Conservation (phyloP, 352 stramenopile species). For the Globisporangium paroecandrum region DNA sequence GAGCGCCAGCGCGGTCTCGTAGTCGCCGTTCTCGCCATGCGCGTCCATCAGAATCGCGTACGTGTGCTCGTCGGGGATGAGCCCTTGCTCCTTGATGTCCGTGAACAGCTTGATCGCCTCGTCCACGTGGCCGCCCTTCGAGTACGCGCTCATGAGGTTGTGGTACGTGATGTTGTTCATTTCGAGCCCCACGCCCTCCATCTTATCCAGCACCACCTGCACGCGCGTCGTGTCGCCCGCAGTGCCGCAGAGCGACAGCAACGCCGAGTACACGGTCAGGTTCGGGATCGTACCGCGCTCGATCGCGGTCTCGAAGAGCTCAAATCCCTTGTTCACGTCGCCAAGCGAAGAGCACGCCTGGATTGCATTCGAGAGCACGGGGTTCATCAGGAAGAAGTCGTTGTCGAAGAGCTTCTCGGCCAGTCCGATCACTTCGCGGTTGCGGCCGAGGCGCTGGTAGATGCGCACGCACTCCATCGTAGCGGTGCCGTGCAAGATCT, state of each 20-base stretch:
- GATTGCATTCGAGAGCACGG: conserved; percentile 53
- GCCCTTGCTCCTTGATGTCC: conserved; percentile 45
- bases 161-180: conserved; percentile 79
- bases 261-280: conserved; percentile 51
- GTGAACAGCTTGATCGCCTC: conserved; percentile 57
- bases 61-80: conserved; percentile 51
- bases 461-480: conserved; percentile 62
- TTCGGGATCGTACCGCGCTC: conserved; percentile 66
- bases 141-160: conserved; percentile 68
- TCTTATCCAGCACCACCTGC: conserved; percentile 43
- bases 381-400: conserved; percentile 68
- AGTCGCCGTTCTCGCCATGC: conserved; percentile 53
- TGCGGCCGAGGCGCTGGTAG: conserved; percentile 48
- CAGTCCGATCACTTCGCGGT: conserved; percentile 48
- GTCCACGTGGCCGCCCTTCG: conserved; percentile 43
- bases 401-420: conserved; percentile 48
- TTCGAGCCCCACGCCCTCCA: conserved; percentile 44
- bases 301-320: conserved; percentile 53
- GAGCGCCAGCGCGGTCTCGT: conserved; percentile 43
- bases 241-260: conserved; percentile 49
- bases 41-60: conserved; percentile 81
- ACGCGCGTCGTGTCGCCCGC: conserved; percentile 49
- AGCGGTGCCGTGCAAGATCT: conserved; percentile 34
- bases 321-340: conserved; percentile 51
- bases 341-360: conserved; percentile 50